These are phyloP conservation scores for Alternaria novae-zelandiae DNA, from an alignment of 2,329 filamentous ascomycete genomes.

Conservation along the genomic window DNA sequence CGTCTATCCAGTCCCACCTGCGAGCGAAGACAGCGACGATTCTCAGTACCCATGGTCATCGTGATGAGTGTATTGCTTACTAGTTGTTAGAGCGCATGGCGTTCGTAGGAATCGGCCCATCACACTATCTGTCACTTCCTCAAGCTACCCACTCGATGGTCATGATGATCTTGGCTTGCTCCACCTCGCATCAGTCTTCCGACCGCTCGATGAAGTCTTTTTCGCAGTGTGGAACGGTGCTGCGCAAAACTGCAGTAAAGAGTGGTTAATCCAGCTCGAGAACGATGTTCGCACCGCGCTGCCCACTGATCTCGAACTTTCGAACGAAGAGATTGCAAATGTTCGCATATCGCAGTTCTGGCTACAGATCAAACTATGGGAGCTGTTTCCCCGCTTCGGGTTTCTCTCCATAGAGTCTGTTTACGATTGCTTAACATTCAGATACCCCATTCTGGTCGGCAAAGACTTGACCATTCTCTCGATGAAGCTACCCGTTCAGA, in stretches of 20 bases:
- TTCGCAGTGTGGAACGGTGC: constrained; percentile 72
- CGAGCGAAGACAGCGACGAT: background rate
- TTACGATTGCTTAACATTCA: constrained; percentile 65
- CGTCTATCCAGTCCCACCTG: background rate
- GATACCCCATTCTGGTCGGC: constrained; percentile 68
- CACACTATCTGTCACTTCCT: constrained; percentile 72
- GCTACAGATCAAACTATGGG: constrained; percentile 70
- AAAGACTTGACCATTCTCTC: constrained; percentile 62
- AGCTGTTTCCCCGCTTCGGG: constrained; percentile 64
- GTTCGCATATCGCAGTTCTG: constrained; percentile 67
- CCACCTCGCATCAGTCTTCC: constrained; percentile 67
- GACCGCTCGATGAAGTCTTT: constrained; percentile 70
- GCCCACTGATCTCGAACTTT: constrained; percentile 58
- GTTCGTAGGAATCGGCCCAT: constrained; percentile 73
- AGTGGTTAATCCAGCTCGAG: constrained; percentile 65
- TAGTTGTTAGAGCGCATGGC: constrained; percentile 66
- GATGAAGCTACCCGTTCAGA: constrained; percentile 28
- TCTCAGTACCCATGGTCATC: background rate
- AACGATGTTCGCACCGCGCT: constrained; percentile 66
- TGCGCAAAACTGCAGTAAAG: constrained; percentile 61
- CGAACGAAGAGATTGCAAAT: constrained; percentile 63
- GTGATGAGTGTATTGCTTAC: background rate
- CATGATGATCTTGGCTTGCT: constrained; percentile 59
- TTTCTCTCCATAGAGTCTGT: constrained; percentile 55
- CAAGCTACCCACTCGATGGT: constrained; percentile 67